Evolutionary conservation across 2,329 filamentous ascomycete genomes (phyloP).

Genomic region (Aspergillus brasiliensis): DNA sequence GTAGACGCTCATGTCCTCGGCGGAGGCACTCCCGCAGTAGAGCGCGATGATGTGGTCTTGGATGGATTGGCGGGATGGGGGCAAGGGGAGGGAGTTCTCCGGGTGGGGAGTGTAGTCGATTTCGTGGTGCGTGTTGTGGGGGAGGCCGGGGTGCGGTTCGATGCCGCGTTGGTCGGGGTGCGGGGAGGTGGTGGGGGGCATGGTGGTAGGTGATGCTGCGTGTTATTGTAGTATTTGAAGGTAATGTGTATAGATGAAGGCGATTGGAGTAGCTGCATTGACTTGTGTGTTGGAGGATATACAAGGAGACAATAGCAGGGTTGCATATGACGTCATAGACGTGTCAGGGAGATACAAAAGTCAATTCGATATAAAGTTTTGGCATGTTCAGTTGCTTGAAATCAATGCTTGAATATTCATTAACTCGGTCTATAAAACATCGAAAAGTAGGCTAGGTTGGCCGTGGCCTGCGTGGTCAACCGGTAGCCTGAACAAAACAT

Average conservation of each 20-base stretch:
- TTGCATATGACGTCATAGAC: background rate
- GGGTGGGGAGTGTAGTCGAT: conserved; percentile 12
- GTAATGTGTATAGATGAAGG: no score
- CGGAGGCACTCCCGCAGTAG: conserved; percentile 12
- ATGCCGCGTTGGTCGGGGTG: conserved; percentile 6
- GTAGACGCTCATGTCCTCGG: conserved; percentile 15
- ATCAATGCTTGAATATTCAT: no score
- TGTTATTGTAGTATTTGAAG: no score
- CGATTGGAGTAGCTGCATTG: no score
- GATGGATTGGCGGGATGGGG: conserved; percentile 4
- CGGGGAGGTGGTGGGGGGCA: conserved; percentile 12
- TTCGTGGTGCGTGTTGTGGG: background rate
- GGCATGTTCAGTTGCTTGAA: no score
- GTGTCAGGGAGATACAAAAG: background rate
- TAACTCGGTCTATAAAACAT: no score
- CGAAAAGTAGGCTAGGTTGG: no score
- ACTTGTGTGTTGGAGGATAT: background rate
- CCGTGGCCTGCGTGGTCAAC: no score
- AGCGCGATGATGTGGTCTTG: conserved; percentile 11
- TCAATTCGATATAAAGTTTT: background rate
- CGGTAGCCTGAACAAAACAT: no score
- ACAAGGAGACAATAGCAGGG: background rate
- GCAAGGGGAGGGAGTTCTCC: conserved; percentile 5
- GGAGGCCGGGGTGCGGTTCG: conserved; percentile 13
- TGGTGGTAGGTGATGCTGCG: background rate